Evolutionary conservation across 1,284 basidiomycete species (phyloP), one percentile per base, ranked within the genome.

Genomic region (Cutaneotrichosporon sp.): DNA sequence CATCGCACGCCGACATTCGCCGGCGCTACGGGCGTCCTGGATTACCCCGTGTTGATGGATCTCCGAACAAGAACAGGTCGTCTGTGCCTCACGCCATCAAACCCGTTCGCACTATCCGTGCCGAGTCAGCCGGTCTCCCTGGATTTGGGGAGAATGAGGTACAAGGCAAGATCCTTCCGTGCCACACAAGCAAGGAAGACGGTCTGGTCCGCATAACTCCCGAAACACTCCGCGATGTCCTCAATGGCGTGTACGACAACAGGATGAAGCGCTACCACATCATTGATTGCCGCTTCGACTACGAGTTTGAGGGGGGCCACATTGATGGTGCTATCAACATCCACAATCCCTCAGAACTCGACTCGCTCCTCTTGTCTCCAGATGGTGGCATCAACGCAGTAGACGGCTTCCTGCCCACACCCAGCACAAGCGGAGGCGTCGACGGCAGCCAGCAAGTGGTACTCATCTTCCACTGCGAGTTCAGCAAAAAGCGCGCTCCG

Each of bases 391-490:
- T 83, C 44, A 72, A 78, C 53, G 57, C 66, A 27, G 60, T 55
- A 14, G 55, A 64, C 27, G 55, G 70, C 46, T 67, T 74, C 49
- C 84, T 85, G 64, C 91, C 92, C 4, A 74, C 67, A 46, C 86
- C 90, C 2, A 88, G 87, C 51, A 81, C 86, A 52, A 94, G 90
- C 69, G 89, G 90, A 20, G 85, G 90, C 59, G 54, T 70, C 0
- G 69, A 71, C 19, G 67, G 68, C 16, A 63, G 75, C 2, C 76
- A 76, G 51, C 84, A 96, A 89, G 80, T 90, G 81, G 79, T 98
- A 17, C 76, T 98, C 44, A 82, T 99, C 53, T 97, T 99, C 79
- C 94, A 99, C 74, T 98, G 94, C 80, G 94, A 99, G 77, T 97
- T 97, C 70, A 93, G 89, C 66, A 85, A 82, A 34, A 96, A 96